phyloP scores from a whole-genome alignment of 768 basidiomycete genomes.

The Lactifluus pinguis region DNA sequence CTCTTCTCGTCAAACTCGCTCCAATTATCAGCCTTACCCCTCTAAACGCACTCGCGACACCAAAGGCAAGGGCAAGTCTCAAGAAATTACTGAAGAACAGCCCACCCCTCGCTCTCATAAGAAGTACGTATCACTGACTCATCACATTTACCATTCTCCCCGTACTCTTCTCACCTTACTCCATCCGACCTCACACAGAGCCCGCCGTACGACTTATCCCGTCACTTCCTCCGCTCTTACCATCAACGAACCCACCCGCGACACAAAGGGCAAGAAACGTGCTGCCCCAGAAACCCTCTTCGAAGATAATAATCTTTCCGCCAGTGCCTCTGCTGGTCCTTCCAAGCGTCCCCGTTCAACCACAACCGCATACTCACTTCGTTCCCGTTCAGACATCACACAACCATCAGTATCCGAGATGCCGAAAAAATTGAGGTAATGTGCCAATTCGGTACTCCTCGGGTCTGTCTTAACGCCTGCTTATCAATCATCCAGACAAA shows the following conservation, averaged over 20 bases:
- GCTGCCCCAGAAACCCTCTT: slow-evolving; percentile 62
- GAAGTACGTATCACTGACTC: slow-evolving; percentile 28
- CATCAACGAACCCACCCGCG: slow-evolving; percentile 70
- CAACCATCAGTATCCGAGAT: slow-evolving; percentile 42
- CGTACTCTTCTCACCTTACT: neutral
- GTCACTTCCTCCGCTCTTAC: slow-evolving; percentile 36
- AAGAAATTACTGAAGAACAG: slow-evolving; percentile 57
- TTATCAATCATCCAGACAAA: slow-evolving; percentile 35
- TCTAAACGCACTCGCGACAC: slow-evolving; percentile 18
- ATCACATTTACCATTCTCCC: slow-evolving; percentile 24
- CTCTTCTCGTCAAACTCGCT: slow-evolving; percentile 19
- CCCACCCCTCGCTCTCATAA: neutral
- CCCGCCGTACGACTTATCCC: slow-evolving; percentile 47
- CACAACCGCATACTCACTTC: slow-evolving; percentile 49
- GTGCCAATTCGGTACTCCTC: neutral
- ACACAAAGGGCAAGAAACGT: slow-evolving; percentile 89
- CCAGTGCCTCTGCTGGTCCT: slow-evolving; percentile 34
- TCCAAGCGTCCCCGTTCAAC: slow-evolving; percentile 55
- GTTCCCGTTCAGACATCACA: slow-evolving; percentile 42
- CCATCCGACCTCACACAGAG: slow-evolving; percentile 30
- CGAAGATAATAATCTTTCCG: slow-evolving; percentile 43
- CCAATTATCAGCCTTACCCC: slow-evolving; percentile 9
- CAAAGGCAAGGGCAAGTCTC: slow-evolving; percentile 49
- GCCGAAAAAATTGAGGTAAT: slow-evolving; percentile 70
- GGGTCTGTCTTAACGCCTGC: neutral